These are phyloP conservation scores for Hypericum androsaemum DNA, from an alignment of 345 rosid species.

Conservation along the genomic window DNA sequence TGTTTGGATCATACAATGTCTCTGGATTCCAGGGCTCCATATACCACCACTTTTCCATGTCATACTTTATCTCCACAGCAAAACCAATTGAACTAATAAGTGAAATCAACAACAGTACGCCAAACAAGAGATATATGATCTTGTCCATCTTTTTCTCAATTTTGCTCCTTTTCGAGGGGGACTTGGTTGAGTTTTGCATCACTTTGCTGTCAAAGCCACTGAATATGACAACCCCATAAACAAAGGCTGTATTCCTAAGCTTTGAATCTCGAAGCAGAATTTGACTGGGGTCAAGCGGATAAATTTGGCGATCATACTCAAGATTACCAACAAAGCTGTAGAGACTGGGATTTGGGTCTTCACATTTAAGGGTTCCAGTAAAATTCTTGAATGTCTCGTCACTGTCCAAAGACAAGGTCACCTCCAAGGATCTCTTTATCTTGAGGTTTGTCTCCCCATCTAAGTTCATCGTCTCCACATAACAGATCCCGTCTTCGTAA, in stretches of 20 bases:
- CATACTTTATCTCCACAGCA: constrained; percentile 23
- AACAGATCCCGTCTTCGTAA: constrained; percentile 71
- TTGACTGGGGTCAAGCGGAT: constrained; percentile 50
- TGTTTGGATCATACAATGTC: constrained; percentile 34
- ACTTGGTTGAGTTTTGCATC: constrained; percentile 46
- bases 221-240: constrained; percentile 59
- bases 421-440: constrained; percentile 53
- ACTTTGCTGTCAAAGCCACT: constrained; percentile 64
- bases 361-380: constrained; percentile 36
- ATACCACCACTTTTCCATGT: constrained; percentile 61
- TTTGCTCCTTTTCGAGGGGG: constrained; percentile 65
- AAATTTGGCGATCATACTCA: constrained; percentile 31
- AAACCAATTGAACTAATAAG: constrained; percentile 41
- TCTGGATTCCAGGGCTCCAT: constrained; percentile 16
- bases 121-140: constrained; percentile 54
- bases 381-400: constrained; percentile 40
- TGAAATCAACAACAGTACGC: constrained; percentile 41
- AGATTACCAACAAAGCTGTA: constrained; percentile 64
- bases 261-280: constrained; percentile 67
- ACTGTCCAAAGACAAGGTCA: constrained; percentile 29
- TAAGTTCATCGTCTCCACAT: constrained; percentile 78
- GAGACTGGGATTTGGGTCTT: constrained; percentile 68
- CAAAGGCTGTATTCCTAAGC: constrained; percentile 53
- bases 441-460: constrained; percentile 79
- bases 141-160: constrained; percentile 64